Conservation (phyloP, 2,329 filamentous ascomycete species). For the Fusarium sambucinum region DNA sequence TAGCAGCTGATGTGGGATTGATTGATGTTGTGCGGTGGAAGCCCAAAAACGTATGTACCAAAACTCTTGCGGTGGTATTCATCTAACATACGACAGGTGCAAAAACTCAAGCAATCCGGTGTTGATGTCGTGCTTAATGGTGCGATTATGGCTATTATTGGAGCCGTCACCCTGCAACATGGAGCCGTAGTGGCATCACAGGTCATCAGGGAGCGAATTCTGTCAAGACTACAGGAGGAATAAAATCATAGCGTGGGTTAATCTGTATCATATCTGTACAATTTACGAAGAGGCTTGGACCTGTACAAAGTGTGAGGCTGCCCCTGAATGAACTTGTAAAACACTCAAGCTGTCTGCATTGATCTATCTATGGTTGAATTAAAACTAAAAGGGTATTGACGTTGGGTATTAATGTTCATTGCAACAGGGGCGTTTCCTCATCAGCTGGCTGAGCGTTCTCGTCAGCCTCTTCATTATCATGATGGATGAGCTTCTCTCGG, state of each 20-base stretch:
- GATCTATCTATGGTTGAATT: constrained; percentile 23
- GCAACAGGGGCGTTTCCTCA: constrained; percentile 54
- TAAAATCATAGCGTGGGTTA: constrained; percentile 32
- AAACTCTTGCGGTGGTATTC: neutral
- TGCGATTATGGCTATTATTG: constrained; percentile 85
- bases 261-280: constrained; percentile 50
- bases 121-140: constrained; percentile 79
- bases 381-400: neutral
- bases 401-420: constrained; percentile 24
- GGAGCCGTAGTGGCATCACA: constrained; percentile 82
- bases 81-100: constrained; percentile 57
- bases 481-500: constrained; percentile 53
- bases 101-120: constrained; percentile 79
- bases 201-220: constrained; percentile 80
- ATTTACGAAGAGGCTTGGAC: constrained; percentile 47
- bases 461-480: constrained; percentile 26
- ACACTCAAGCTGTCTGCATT: constrained; percentile 14
- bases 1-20: constrained; percentile 79
- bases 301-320: constrained; percentile 46
- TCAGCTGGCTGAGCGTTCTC: constrained; percentile 34
- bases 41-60: constrained; percentile 76
- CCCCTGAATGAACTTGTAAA: constrained; percentile 36
- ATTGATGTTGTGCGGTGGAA: constrained; percentile 86
- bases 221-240: constrained; percentile 57
- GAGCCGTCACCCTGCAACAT: constrained; percentile 88